A percentile compares a stretch with the other conserved stretches of the same genome.
Conservation (phyloP, 148 eudicot species). For the Drosera capensis region DNA sequence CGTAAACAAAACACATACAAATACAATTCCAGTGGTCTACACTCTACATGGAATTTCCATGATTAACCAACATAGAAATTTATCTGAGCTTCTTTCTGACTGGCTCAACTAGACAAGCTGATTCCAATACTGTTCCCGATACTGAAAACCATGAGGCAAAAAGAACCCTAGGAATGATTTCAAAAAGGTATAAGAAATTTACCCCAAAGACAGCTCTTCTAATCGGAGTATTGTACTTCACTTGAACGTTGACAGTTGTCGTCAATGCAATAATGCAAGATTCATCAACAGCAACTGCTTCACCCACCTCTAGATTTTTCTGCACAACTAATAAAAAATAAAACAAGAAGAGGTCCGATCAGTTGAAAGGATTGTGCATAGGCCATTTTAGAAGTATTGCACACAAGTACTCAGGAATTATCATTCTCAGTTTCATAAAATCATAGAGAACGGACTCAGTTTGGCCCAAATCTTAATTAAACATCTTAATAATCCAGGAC, state of each 20-base stretch:
- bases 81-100: no score
- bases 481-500: no score
- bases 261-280: constrained; percentile 79
- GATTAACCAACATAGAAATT: no score
- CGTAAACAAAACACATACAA: no score
- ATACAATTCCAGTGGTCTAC: no score
- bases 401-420: not conserved
- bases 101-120: no score
- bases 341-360: not conserved
- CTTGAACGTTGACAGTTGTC: constrained; percentile 50
- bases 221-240: constrained; percentile 67
- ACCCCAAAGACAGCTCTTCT: constrained; percentile 92
- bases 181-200: constrained; percentile 7
- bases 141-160: no score
- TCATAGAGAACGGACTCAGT: no score
- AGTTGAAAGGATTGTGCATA: not conserved
- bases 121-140: not conserved
- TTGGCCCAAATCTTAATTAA: no score
- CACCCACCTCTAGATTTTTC: constrained; percentile 95
- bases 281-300: constrained; percentile 66
- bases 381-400: not conserved
- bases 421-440: no score
- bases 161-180: not conserved
- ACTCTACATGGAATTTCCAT: no score
- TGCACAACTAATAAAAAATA: constrained; percentile 54